A percentile compares a stretch with the other conserved stretches of the same genome.
Evolutionary conservation across 2,329 filamentous ascomycete genomes (phyloP).

Genomic region (Xylariales sp.): DNA sequence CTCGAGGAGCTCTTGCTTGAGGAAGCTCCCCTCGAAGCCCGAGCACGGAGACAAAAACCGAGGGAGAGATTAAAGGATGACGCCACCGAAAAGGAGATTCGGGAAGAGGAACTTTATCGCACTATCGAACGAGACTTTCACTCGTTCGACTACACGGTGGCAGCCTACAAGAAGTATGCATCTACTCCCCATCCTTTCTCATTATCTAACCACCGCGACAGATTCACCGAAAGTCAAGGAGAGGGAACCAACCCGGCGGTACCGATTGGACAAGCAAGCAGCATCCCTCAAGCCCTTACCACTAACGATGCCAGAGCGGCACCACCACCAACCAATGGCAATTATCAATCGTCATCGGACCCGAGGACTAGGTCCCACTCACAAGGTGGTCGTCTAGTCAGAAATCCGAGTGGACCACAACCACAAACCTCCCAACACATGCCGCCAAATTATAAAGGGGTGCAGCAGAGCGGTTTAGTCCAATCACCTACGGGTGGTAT

Average conservation of each 20-base stretch:
- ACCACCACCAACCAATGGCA: slow-evolving; percentile 47
- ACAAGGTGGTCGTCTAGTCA: slow-evolving; percentile 29
- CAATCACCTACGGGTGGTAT: slow-evolving; percentile 85
- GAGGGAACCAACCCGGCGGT: slow-evolving; percentile 41
- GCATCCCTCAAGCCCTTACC: slow-evolving; percentile 60
- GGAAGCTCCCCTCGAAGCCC: slow-evolving; percentile 92
- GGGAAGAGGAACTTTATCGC: slow-evolving; percentile 91
- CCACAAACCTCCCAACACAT: slow-evolving; percentile 47
- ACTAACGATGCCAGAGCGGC: slow-evolving; percentile 62
- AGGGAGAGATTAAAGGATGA: slow-evolving; percentile 92
- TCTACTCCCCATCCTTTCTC: background rate
- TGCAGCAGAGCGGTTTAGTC: slow-evolving; percentile 67
- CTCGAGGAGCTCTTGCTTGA: slow-evolving; percentile 92
- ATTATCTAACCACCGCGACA: slow-evolving; percentile 40
- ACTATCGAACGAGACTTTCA: slow-evolving; percentile 95
- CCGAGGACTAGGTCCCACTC: slow-evolving; percentile 30
- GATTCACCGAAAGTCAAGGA: slow-evolving; percentile 51
- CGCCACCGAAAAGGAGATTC: slow-evolving; percentile 92
- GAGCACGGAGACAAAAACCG: slow-evolving; percentile 92
- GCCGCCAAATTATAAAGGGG: slow-evolving; percentile 62
- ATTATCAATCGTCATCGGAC: slow-evolving; percentile 36
- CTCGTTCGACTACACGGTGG: slow-evolving; percentile 92
- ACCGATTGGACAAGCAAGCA: slow-evolving; percentile 41
- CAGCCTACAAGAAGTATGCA: slow-evolving; percentile 76
- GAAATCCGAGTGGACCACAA: slow-evolving; percentile 27